These are phyloP conservation scores for Hypoxylon trugodes DNA, from an alignment of 495 filamentous ascomycete species.

Conservation along the genomic window DNA sequence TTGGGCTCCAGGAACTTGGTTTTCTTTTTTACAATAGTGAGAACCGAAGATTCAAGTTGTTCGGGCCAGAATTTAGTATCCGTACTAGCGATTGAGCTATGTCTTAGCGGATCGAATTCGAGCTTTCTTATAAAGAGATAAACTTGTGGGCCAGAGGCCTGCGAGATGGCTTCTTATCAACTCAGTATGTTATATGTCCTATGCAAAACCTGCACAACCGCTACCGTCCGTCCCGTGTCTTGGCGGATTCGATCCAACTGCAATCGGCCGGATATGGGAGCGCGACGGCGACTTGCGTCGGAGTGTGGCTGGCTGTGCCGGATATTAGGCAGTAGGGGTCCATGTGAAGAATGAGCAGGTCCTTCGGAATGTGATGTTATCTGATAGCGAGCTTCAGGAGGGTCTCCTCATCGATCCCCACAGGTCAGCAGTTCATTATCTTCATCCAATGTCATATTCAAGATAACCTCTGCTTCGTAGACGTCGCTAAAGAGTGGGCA, in stretches of 20 bases:
- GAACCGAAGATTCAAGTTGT: slow-evolving; percentile 22
- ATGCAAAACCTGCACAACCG: slow-evolving; percentile 17
- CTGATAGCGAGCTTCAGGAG: too few relatives aligned
- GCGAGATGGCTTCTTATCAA: slow-evolving; percentile 24
- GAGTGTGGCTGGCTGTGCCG: slow-evolving; percentile 9
- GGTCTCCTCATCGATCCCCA: too few relatives aligned
- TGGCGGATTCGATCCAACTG: slow-evolving; percentile 33
- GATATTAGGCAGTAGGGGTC: slow-evolving; percentile 10
- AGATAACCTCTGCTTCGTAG: too few relatives aligned
- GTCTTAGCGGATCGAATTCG: slow-evolving; percentile 14
- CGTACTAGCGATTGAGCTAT: slow-evolving; percentile 17
- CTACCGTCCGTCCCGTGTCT: slow-evolving; percentile 32
- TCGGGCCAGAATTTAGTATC: slow-evolving; percentile 22
- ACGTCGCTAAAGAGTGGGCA: too few relatives aligned
- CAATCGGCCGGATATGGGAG: slow-evolving; percentile 39
- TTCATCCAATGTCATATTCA: too few relatives aligned
- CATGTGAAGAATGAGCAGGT: not conserved
- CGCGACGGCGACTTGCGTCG: slow-evolving; percentile 31
- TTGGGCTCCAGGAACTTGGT: slow-evolving; percentile 16
- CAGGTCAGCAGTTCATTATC: too few relatives aligned
- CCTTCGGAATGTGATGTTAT: too few relatives aligned
- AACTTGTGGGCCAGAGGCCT: slow-evolving; percentile 21
- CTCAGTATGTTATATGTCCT: slow-evolving; percentile 7
- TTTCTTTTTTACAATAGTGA: slow-evolving; percentile 14
- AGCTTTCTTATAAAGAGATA: slow-evolving; percentile 17